phyloP scores from a whole-genome alignment of 352 stramenopile species.

The Pythium scleroteichum region DNA sequence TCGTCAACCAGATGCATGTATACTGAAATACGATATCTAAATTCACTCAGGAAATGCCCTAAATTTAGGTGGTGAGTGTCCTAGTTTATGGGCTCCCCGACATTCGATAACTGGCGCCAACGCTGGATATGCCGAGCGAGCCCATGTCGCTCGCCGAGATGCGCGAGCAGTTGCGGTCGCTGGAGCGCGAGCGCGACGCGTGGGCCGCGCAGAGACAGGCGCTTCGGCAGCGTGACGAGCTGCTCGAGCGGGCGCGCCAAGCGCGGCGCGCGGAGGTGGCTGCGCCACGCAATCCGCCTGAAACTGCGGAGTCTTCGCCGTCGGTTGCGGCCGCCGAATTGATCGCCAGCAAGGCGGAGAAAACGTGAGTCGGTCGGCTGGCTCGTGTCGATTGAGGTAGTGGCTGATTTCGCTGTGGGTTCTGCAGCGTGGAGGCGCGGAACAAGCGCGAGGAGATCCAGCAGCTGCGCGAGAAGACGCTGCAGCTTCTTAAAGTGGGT shows the following conservation, averaged over 20 bases:
- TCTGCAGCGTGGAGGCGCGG: background rate
- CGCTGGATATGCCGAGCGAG: background rate
- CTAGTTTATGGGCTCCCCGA: too few species aligned
- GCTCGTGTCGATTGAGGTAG: background rate
- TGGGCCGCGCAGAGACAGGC: conserved; percentile 14
- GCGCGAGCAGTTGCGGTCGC: conserved; percentile 14
- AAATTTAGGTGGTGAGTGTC: too few species aligned
- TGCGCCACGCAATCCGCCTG: background rate
- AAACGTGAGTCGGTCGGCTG: background rate
- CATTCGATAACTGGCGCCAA: too few species aligned
- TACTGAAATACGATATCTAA: too few species aligned
- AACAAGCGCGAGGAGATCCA: conserved; percentile 21
- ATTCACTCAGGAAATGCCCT: too few species aligned
- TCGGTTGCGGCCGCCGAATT: background rate
- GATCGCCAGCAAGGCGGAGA: background rate
- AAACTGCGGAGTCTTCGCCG: background rate
- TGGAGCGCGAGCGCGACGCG: conserved; percentile 7
- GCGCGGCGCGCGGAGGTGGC: background rate
- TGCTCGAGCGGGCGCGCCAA: background rate
- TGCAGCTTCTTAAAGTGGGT: conserved; percentile 14
- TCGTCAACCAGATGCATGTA: too few species aligned
- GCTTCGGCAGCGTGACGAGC: conserved; percentile 1
- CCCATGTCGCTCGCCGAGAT: conserved; percentile 15
- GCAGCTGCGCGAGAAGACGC: conserved; percentile 19
- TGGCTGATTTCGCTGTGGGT: background rate